Conservation (phyloP, 768 basidiomycete genomes). For the Kwoniella newhampshirensis region DNA sequence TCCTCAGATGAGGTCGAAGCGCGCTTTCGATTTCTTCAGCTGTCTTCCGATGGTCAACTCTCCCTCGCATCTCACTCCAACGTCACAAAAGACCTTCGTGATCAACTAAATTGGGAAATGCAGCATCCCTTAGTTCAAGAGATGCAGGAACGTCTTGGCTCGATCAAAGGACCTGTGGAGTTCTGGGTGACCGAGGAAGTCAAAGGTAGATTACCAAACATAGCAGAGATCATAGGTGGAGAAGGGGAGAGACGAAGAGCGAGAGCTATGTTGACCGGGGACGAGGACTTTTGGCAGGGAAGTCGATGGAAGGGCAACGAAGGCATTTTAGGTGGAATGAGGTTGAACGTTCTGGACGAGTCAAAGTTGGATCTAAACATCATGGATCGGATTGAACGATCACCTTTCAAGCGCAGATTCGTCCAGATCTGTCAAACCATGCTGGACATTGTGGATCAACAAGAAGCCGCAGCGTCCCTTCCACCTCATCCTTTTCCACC, state of each 20-base stretch:
- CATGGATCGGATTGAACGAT: conserved; percentile 34
- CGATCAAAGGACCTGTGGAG: conserved; percentile 51
- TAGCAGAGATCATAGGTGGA: conserved; percentile 78
- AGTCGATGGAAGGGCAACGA: conserved; percentile 57
- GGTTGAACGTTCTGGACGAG: conserved; percentile 57
- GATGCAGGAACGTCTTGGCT: conserved; percentile 57
- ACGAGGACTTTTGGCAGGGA: conserved; percentile 48
- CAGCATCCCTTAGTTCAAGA: conserved; percentile 64
- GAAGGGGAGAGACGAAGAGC: conserved; percentile 65
- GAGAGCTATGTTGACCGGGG: conserved; percentile 61
- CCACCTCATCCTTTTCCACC: conserved; percentile 14
- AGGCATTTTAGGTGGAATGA: conserved; percentile 63
- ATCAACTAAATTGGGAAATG: conserved; percentile 76
- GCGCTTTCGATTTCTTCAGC: conserved; percentile 63
- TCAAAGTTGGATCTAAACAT: conserved; percentile 22
- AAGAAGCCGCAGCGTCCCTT: conserved; percentile 54
- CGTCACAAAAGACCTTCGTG: conserved; percentile 68
- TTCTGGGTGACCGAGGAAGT: conserved; percentile 85
- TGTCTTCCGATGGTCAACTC: conserved; percentile 3
- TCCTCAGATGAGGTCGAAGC: conserved; percentile 62
- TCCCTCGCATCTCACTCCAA: conserved; percentile 44
- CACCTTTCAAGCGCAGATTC: conserved; percentile 57
- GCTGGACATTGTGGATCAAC: conserved; percentile 47
- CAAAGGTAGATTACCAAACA: conserved; percentile 68
- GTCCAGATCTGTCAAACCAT: conserved; percentile 61